Evolutionary conservation across 176 grass and related monocot species (phyloP), one percentile per base, ranked within the genome.

Genomic region (Oryza punctata): DNA sequence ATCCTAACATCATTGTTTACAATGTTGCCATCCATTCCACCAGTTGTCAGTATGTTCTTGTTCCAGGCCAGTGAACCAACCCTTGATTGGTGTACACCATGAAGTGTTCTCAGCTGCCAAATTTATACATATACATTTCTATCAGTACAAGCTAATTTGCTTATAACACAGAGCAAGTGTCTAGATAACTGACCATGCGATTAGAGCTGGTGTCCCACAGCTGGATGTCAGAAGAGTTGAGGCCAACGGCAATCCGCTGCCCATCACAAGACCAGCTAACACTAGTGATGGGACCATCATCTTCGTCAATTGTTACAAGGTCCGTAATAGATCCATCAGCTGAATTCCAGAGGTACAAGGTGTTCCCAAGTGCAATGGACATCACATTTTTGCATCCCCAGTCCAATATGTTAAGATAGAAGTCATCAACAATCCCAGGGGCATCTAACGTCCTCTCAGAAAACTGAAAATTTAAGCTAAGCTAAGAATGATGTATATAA

Each of bases 21-120:
- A 12, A 94, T 89, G 13, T 85, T 85, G 43, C 88, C 78, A 49
- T 94, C 91, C 78, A 88, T n/a, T 66, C 88, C 85, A 54, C 88
- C 91, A 28, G 78, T 90, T 75, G 88, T 85, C 21, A 91, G 85
- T 57, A 94, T 88, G 82, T 71, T 81, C n/a, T 78, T 85, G 40
- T 94, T 94, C 91, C 91, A 94, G 12, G 88, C 85, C 28, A 94
- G 85, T 10, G 91, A 94, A 47, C 82, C 85, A 28, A 88, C 88
- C 27, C 88, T 71, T 54, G 82, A 88, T 33, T 67, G 60, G 83
- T 94, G 91, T 45, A 94, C 87, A 26, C 86, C 91, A 76, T 21
- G 81, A 35, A 91, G 28, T 70, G 88, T 94, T 44, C 91, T 91
- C 81, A 94, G 41, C 90, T 92, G 90, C 33, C 57, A 85, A 86